Base-by-base conservation (phyloP, 805 yeast species). In the Kuraishia cidri region DNA sequence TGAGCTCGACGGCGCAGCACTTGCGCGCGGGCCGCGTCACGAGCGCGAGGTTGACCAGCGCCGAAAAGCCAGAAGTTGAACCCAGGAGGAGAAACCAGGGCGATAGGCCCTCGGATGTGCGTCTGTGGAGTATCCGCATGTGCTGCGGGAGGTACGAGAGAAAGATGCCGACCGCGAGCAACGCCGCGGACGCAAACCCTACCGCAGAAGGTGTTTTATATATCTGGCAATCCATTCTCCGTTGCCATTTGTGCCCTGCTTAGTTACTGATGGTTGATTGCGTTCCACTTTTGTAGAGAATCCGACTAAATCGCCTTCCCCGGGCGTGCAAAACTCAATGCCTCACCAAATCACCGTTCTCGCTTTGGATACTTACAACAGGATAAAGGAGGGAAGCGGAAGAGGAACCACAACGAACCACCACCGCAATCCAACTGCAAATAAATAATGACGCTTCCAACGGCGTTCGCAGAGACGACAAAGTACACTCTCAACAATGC, bases 391-490 rank as follows among this genome's bases (percentile, higher is more conserved):
- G n/a, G n/a, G n/a, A n/a, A n/a, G n/a, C n/a, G n/a, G n/a, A n/a
- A n/a, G n/a, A n/a, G n/a, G n/a, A n/a, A n/a, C n/a, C n/a, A n/a
- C n/a, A n/a, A n/a, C n/a, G n/a, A n/a, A n/a, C n/a, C n/a, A n/a
- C n/a, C n/a, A n/a, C n/a, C n/a, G n/a, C n/a, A n/a, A n/a, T n/a
- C n/a, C n/a, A n/a, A n/a, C n/a, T n/a, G n/a, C n/a, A n/a, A n/a
- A n/a, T n/a, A 18, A 37, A 41, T 11, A 13, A 56, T 56, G 70
- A 83, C 88, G 15, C 60, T 73, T 30, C 78, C 94, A 18, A 84
- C 95, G 8, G 86, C 84, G 39, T 81, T 81, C 59, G 94, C 95
- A 11, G 84, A 79, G 58, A 72, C 90, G 26, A 78, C 92, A 18
- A 76, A 74, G 51, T 72, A 77, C 47, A 69, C 84, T 36, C 67